These are phyloP conservation scores for Suillus placidus DNA, from an alignment of 768 basidiomycete genomes.

Conservation along the genomic window DNA sequence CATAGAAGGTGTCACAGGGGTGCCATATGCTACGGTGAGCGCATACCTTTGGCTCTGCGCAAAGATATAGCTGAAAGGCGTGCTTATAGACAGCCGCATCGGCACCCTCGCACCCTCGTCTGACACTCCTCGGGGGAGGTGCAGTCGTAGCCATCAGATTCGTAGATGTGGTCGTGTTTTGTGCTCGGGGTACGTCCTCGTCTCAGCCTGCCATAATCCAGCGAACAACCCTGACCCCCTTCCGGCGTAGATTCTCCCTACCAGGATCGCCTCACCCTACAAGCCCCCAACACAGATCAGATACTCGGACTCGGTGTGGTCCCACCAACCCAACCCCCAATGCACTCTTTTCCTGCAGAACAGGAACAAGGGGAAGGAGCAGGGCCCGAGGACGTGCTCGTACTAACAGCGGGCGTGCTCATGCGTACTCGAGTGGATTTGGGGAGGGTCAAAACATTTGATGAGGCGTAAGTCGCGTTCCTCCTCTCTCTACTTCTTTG, in stretches of 20 bases:
- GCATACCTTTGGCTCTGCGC: not conserved
- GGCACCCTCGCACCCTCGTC: constrained; percentile 71
- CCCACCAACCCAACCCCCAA: constrained; percentile 22
- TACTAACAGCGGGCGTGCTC: constrained; percentile 68
- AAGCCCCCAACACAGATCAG: constrained; percentile 59
- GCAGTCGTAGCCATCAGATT: constrained; percentile 66
- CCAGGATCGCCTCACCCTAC: constrained; percentile 72
- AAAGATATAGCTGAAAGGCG: not conserved
- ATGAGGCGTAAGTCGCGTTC: constrained; percentile 55
- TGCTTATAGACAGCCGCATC: constrained; percentile 58
- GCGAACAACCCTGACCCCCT: constrained; percentile 2
- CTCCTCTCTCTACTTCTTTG: not conserved
- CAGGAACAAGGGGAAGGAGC: constrained; percentile 12
- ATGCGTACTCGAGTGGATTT: constrained; percentile 66
- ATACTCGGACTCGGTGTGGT: constrained; percentile 71
- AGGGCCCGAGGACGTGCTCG: constrained; percentile 19
- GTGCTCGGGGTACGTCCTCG: constrained; percentile 55
- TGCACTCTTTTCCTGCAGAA: constrained; percentile 19
- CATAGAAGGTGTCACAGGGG: constrained; percentile 52
- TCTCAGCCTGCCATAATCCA: not conserved
- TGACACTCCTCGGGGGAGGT: constrained; percentile 64
- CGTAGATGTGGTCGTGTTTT: constrained; percentile 75
- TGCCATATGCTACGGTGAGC: constrained; percentile 76
- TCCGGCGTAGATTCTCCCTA: constrained; percentile 61
- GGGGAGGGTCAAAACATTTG: constrained; percentile 62